A percentile compares a stretch with the other conserved stretches of the same genome.
Conservation (phyloP, 2,329 filamentous ascomycete genomes). For the Tolypocladium tundrense region DNA sequence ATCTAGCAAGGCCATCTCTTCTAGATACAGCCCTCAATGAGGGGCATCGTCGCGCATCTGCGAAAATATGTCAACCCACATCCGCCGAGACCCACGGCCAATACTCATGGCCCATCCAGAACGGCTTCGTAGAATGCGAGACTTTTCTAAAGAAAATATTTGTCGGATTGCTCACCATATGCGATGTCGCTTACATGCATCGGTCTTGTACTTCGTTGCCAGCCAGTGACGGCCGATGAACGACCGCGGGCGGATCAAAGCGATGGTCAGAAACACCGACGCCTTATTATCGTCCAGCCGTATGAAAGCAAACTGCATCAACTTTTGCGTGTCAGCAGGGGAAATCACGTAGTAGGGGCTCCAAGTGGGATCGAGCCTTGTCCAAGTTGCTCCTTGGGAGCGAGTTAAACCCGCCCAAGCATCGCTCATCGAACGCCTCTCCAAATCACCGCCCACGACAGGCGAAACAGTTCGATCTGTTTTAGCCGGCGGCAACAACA, state of each 20-base stretch:
- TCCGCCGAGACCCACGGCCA: background rate
- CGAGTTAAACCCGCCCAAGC: constrained; percentile 2
- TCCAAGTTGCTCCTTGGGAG: constrained; percentile 6
- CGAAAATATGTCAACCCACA: constrained; percentile 1
- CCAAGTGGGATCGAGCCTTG: constrained; percentile 7
- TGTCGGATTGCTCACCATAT: constrained; percentile 2
- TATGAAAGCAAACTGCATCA: constrained; percentile 3
- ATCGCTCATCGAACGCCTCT: constrained; percentile 5
- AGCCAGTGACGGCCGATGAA: background rate
- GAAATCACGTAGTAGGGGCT: constrained; percentile 4
- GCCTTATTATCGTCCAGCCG: background rate
- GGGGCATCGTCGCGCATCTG: constrained; percentile 8
- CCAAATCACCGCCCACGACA: constrained; percentile 1
- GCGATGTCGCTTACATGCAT: background rate
- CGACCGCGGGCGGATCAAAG: background rate
- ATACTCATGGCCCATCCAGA: background rate
- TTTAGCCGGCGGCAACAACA: constrained; percentile 26
- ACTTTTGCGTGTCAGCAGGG: constrained; percentile 12
- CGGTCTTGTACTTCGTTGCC: background rate
- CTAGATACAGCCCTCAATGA: constrained; percentile 16
- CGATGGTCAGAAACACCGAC: background rate
- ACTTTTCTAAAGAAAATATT: background rate
- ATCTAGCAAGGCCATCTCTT: constrained; percentile 16
- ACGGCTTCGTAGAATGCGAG: background rate
- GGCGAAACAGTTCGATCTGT: background rate